Conservation (phyloP, 108 stramenopile genomes). For the Nitzschia inconspicua region DNA sequence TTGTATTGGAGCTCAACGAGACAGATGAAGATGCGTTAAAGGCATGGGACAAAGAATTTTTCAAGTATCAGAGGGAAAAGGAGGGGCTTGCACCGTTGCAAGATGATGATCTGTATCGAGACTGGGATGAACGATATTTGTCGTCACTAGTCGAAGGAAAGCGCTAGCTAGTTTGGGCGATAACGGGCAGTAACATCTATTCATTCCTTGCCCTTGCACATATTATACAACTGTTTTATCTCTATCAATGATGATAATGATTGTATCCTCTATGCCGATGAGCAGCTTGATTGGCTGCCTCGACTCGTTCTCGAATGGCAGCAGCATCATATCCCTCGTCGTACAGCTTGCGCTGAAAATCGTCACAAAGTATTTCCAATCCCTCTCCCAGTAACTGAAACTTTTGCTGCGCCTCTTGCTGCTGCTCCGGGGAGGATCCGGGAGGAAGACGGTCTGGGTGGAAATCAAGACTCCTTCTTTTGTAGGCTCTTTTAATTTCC, state of each 20-base stretch:
- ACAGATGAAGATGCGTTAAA: background rate
- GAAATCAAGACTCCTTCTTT: slow-evolving; percentile 31
- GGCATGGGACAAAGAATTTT: slow-evolving; percentile 7
- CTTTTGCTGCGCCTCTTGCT: slow-evolving; percentile 18
- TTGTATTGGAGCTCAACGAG: too few species aligned
- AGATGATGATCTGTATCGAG: background rate
- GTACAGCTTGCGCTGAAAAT: slow-evolving; percentile 42
- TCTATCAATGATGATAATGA: slow-evolving; percentile 3
- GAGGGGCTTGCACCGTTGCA: background rate
- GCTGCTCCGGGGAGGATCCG: slow-evolving; percentile 16
- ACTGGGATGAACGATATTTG: slow-evolving; percentile 2
- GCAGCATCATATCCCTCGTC: slow-evolving; percentile 56
- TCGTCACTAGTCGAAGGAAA: too few species aligned
- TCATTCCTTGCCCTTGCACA: too few species aligned
- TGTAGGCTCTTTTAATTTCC: slow-evolving; percentile 67
- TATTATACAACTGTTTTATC: too few species aligned
- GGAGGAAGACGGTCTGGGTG: slow-evolving; percentile 47
- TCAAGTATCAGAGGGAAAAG: background rate
- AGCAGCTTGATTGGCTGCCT: slow-evolving; percentile 45
- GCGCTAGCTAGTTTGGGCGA: too few species aligned
- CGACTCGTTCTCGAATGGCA: slow-evolving; percentile 50
- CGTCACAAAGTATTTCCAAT: slow-evolving; percentile 47
- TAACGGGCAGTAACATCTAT: too few species aligned
- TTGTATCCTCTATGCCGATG: slow-evolving; percentile 10
- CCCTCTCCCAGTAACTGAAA: slow-evolving; percentile 50